These are phyloP conservation scores for Aspergillus bridgeri DNA, from an alignment of 495 filamentous ascomycete species.

Conservation along the genomic window DNA sequence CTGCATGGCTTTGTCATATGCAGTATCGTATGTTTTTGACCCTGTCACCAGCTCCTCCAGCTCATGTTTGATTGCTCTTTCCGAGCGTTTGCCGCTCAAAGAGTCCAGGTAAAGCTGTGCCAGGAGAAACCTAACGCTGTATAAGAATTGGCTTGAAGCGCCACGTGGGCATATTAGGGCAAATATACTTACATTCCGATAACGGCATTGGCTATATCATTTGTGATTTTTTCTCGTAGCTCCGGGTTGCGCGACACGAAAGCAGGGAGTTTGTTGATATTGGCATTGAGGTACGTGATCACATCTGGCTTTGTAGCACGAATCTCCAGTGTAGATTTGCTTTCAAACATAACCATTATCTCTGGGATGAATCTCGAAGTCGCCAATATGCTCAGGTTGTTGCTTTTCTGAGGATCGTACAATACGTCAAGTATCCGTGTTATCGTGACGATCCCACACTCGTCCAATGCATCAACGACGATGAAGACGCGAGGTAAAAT, in stretches of 20 bases:
- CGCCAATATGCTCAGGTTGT: constrained; percentile 15
- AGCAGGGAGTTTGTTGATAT: constrained; percentile 13
- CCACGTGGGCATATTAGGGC: background rate
- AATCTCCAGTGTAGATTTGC: background rate
- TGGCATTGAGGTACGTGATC: constrained; percentile 26
- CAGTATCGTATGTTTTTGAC: constrained; percentile 15
- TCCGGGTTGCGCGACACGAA: constrained; percentile 15
- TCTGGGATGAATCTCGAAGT: constrained; percentile 26
- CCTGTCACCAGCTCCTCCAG: background rate
- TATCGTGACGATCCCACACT: constrained; percentile 20
- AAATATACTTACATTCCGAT: constrained; percentile 40
- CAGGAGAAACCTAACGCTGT: constrained; percentile 48
- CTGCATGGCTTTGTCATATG: constrained; percentile 17
- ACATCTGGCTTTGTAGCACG: background rate
- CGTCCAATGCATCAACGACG: constrained; percentile 44
- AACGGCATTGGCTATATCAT: constrained; percentile 23
- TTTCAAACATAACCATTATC: constrained; percentile 13
- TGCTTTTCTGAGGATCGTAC: constrained; percentile 7
- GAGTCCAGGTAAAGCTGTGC: constrained; percentile 50
- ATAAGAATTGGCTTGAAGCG: background rate
- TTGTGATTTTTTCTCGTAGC: constrained; percentile 29
- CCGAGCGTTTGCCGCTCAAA: constrained; percentile 31
- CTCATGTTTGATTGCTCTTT: background rate
- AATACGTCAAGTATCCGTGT: constrained; percentile 10
- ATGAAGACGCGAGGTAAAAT: constrained; percentile 28